Evolutionary conservation across 2,329 filamentous ascomycete species (phyloP), one percentile per base, ranked within the genome.

Genomic region (Chlorencoelia australis): DNA sequence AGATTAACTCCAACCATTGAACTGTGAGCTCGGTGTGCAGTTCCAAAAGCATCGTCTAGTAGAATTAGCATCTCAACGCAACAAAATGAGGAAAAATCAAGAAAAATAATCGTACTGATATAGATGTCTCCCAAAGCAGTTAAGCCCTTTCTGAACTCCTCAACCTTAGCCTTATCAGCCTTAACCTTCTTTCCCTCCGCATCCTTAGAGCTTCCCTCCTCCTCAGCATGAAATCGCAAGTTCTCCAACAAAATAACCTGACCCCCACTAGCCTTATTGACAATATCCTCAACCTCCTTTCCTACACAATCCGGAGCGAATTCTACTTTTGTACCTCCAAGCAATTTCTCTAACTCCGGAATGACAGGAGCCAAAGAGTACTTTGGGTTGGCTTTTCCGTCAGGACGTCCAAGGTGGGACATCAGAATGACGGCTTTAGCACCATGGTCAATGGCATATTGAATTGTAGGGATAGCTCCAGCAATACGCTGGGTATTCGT

Each of bases 401-500:
- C 83, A 47, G 91, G 91, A 36, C 91, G 89, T 57, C 91, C 91
- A 45, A 98, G 82, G 66, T 98, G 91, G 59, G 89, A 96, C 91
- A 98, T 98, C 60, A 98, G 76, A 57, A 96, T 68, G 43, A 98
- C 88, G 33, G 87, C 71, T 73, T 93, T 94, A 60, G 88, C 88
- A 52, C 84, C 85, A 63, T 94, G 67, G 51, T 94, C 84, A 56
- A 91, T 69, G 58, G 87, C 87, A 64, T 94, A 80, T 70, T 93
- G 93, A 73, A 95, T 94, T 55, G 88, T 94, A 56, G 87, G 87
- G 48, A 94, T 68, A 56, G 91, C 91, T 59, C 91, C 93, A 57
- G 86, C 88, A 58, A 98, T 98, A 64, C 91, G 88, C 71, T 98
- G 91, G 67, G 81, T 86, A 77, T 98, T 98, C 64, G 91, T 96